Evolutionary conservation across 768 basidiomycete species (phyloP).

Genomic region (Lactarius psammicola): DNA sequence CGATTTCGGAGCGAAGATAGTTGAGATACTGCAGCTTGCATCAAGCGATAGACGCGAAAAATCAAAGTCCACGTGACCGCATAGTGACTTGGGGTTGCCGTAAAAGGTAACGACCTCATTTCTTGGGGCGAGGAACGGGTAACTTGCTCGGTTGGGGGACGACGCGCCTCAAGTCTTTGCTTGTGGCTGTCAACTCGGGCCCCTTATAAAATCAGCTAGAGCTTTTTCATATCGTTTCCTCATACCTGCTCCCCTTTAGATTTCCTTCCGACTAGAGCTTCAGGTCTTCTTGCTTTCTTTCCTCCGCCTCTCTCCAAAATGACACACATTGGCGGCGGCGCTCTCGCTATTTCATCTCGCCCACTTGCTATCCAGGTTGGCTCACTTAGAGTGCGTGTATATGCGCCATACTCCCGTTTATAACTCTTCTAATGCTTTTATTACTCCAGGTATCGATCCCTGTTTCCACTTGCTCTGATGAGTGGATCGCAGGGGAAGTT

Average conservation of each 20-base stretch:
- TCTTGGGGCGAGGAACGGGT: conserved; percentile 23
- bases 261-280: conserved; percentile 14
- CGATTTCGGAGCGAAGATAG: neutral
- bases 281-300: conserved; percentile 25
- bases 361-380: conserved; percentile 37
- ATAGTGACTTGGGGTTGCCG: conserved; percentile 26
- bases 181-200: neutral
- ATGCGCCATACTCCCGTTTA: neutral
- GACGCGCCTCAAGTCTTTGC: conserved; percentile 6
- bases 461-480: conserved; percentile 73
- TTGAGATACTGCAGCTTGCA: neutral
- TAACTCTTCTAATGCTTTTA: conserved; percentile 14
- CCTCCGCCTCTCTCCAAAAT: conserved; percentile 32
- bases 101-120: conserved; percentile 18
- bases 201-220: conserved; percentile 18
- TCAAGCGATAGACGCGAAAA: neutral
- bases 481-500: conserved; percentile 93
- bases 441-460: conserved; percentile 72
- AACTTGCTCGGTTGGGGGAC: conserved; percentile 26
- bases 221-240: conserved; percentile 7
- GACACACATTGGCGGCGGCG: conserved; percentile 38
- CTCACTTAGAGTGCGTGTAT: conserved; percentile 38
- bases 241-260: conserved; percentile 20
- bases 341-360: conserved; percentile 37
- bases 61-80: conserved; percentile 19